Conservation (phyloP, 176 grass and related monocot species). For the Dendrocalamus sinicus region DNA sequence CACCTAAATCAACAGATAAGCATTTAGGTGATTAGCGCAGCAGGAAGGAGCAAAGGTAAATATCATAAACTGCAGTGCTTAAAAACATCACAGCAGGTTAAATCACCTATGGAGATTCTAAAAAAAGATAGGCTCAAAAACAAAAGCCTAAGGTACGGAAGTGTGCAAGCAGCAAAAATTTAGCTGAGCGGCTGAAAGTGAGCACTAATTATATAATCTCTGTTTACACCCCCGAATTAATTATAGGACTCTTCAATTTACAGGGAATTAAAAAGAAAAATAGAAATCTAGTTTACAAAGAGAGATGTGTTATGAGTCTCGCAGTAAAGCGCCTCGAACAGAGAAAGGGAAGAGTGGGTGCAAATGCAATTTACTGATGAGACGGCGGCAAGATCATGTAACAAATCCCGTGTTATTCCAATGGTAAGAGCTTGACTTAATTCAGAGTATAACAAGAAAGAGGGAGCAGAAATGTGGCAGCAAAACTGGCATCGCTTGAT, state of each 20-base stretch:
- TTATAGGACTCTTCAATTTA: background rate
- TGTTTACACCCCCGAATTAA: background rate
- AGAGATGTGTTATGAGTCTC: background rate
- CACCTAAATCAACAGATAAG: slow-evolving; percentile 57
- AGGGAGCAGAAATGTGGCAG: background rate
- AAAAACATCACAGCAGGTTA: background rate
- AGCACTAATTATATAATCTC: background rate
- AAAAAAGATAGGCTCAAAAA: background rate
- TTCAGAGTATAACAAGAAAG: background rate
- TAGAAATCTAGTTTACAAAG: background rate
- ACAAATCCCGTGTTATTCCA: background rate
- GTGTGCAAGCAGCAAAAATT: background rate
- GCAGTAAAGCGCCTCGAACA: background rate
- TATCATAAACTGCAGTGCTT: background rate
- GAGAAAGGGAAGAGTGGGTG: background rate
- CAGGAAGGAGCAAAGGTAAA: background rate
- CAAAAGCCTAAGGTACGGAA: background rate
- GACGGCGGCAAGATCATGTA: background rate
- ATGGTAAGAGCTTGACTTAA: background rate
- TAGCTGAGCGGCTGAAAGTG: background rate
- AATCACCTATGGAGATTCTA: background rate
- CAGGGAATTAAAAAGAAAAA: background rate
- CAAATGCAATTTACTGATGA: background rate
- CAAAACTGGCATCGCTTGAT: no score
- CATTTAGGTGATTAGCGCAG: background rate